These are phyloP conservation scores for Pestalotiopsis sp. DNA, from an alignment of 2,329 filamentous ascomycete genomes.

Conservation along the genomic window DNA sequence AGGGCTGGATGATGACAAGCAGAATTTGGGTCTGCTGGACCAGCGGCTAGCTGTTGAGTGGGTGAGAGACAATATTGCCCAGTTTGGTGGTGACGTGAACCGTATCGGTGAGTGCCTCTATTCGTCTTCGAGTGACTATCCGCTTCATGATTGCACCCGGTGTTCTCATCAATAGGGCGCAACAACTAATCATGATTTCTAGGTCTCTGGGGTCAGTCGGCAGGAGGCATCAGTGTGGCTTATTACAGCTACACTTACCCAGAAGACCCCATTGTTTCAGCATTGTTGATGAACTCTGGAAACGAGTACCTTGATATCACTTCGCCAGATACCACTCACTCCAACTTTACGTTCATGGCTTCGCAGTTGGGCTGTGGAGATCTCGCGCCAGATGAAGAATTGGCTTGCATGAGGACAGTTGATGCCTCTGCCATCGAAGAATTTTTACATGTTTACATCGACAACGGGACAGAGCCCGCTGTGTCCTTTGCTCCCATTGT, in stretches of 20 bases:
- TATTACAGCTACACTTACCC: slow-evolving; percentile 44
- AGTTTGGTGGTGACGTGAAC: slow-evolving; percentile 46
- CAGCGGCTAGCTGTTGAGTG: slow-evolving; percentile 51
- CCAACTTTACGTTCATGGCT: slow-evolving; percentile 37
- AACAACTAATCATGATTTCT: not conserved
- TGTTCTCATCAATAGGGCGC: not conserved
- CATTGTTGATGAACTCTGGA: slow-evolving; percentile 41
- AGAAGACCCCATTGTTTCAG: slow-evolving; percentile 44
- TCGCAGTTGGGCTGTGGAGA: slow-evolving; percentile 32
- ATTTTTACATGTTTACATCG: slow-evolving; percentile 31
- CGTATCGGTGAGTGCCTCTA: slow-evolving; percentile 30
- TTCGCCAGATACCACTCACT: slow-evolving; percentile 23
- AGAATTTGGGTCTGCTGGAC: slow-evolving; percentile 50
- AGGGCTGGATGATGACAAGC: slow-evolving; percentile 23
- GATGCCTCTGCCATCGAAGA: slow-evolving; percentile 29
- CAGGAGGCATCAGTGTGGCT: slow-evolving; percentile 41
- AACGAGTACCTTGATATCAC: slow-evolving; percentile 32
- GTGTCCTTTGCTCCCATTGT: slow-evolving; percentile 26
- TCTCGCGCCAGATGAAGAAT: slow-evolving; percentile 25
- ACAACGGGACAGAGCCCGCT: slow-evolving; percentile 15
- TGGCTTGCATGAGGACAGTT: slow-evolving; percentile 36
- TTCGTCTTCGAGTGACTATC: not conserved
- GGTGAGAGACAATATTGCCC: slow-evolving; percentile 46
- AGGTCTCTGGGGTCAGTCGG: slow-evolving; percentile 42
- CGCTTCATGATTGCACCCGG: not conserved